Evolutionary conservation across 1,284 basidiomycete species (phyloP).

Genomic region (Pseudozyma tsukubaensis): DNA sequence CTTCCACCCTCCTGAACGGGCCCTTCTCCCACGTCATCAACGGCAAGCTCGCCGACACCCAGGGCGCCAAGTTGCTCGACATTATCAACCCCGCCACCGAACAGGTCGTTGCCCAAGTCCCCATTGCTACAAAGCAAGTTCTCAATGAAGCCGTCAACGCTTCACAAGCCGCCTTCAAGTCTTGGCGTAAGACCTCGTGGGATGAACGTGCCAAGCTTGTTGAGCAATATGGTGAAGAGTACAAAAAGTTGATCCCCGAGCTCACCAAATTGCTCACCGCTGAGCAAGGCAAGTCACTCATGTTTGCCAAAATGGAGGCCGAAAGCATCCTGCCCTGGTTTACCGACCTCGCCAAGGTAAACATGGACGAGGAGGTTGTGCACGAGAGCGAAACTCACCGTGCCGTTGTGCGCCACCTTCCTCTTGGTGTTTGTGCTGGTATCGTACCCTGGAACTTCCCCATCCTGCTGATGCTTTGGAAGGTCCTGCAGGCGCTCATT

Average conservation of each 20-base stretch:
- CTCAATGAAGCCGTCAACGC: conserved; percentile 45
- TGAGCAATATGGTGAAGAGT: conserved; percentile 36
- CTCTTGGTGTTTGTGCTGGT: conserved; percentile 42
- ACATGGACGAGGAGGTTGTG: conserved; percentile 35
- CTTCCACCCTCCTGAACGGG: conserved; percentile 36
- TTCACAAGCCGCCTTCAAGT: conserved; percentile 34
- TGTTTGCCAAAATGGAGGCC: conserved; percentile 30
- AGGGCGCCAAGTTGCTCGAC: conserved; percentile 38
- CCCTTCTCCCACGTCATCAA: conserved; percentile 51
- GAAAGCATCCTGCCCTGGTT: conserved; percentile 38
- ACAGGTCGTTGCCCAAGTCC: conserved; percentile 39
- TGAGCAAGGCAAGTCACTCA: conserved; percentile 43
- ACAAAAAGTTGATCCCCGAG: conserved; percentile 26
- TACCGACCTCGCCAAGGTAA: conserved; percentile 27
- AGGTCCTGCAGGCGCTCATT: conserved; percentile 38
- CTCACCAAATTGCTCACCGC: conserved; percentile 41
- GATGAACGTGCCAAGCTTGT: conserved; percentile 39
- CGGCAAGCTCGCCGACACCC: conserved; percentile 32
- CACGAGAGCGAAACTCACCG: conserved; percentile 27
- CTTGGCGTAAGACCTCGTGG: conserved; percentile 43
- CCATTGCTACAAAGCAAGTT: conserved; percentile 31
- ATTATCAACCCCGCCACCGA: conserved; percentile 52
- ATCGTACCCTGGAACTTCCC: conserved; percentile 58
- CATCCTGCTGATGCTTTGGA: conserved; percentile 45
- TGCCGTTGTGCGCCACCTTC: conserved; percentile 29